A percentile compares a stretch with the other conserved stretches of the same genome.
Evolutionary conservation across 176 grass and related monocot species (phyloP).

Genomic region (Oryza coarctata): DNA sequence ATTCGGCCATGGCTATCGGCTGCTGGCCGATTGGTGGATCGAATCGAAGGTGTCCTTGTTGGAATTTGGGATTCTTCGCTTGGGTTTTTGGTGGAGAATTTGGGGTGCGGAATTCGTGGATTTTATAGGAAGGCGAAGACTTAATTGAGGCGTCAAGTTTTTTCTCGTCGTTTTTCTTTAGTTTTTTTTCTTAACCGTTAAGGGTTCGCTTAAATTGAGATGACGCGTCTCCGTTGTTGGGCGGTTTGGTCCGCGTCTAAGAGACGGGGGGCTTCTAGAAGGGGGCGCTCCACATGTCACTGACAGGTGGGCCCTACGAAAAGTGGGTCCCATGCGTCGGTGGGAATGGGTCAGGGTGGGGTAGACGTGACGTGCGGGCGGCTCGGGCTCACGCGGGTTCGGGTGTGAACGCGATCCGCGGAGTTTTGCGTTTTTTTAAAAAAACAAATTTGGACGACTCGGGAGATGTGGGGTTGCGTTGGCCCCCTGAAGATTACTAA

Average conservation of each 20-base stretch:
- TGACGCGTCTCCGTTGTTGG: not conserved
- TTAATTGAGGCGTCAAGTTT: not conserved
- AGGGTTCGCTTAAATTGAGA: constrained; percentile 24
- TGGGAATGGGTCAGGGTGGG: not conserved
- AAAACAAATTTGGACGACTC: not conserved
- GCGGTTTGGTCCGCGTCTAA: not conserved
- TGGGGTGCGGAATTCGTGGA: not conserved
- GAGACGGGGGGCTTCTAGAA: constrained; percentile 30
- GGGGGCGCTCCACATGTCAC: not conserved
- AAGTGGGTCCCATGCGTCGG: not conserved
- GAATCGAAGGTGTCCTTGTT: not conserved
- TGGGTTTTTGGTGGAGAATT: not conserved
- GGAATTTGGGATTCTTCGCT: not conserved
- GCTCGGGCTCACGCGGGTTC: not conserved
- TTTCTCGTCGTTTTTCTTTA: not conserved
- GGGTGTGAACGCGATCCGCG: constrained; percentile 14
- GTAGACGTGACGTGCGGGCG: not conserved
- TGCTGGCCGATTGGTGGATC: not conserved
- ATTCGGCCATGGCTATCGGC: constrained; percentile 18
- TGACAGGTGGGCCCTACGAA: not conserved
- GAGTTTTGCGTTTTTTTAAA: not conserved
- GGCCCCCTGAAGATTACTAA: not conserved
- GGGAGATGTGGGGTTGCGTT: not conserved
- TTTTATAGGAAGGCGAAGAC: not conserved
- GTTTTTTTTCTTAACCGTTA: constrained; percentile 25